Conservation (phyloP, 2,329 filamentous ascomycete genomes). For the Ophiocordyceps polyrhachis-furcata region DNA sequence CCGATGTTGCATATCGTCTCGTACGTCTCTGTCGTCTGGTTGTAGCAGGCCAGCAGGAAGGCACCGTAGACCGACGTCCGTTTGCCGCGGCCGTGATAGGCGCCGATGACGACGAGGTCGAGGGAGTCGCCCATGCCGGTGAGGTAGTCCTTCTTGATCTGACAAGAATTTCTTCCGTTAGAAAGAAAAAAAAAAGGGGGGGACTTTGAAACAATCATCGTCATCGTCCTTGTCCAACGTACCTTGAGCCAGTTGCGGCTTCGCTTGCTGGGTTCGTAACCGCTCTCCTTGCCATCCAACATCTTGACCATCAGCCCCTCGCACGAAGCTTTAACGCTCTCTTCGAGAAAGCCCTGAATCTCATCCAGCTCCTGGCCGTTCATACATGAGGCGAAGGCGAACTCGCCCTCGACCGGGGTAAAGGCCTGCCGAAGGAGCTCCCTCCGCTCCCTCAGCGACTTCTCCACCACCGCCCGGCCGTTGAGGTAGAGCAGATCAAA, state of each 20-base stretch:
- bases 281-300: constrained; percentile 81
- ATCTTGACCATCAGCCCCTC: constrained; percentile 99
- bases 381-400: constrained; percentile 73
- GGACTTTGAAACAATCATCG: not conserved
- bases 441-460: constrained; percentile 66
- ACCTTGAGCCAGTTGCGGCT: constrained; percentile 98
- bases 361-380: constrained; percentile 80
- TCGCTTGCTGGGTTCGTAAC: constrained; percentile 89
- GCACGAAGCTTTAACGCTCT: constrained; percentile 87
- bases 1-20: constrained; percentile 98
- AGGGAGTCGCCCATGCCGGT: constrained; percentile 85
- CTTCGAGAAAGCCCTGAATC: constrained; percentile 82
- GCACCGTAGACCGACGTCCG: constrained; percentile 90
- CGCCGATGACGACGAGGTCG: constrained; percentile 86
- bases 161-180: not conserved
- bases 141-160: constrained; percentile 98
- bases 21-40: constrained; percentile 59
- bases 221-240: constrained; percentile 9
- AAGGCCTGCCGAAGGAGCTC: constrained; percentile 59
- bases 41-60: constrained; percentile 90
- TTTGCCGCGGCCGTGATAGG: constrained; percentile 88
- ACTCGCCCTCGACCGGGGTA: constrained; percentile 66
- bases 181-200: not conserved
- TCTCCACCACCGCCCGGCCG: constrained; percentile 75
- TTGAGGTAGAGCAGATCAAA: constrained; percentile 92